Conservation (phyloP, 176 grass and related monocot species). For the Aegilops umbellulata region DNA sequence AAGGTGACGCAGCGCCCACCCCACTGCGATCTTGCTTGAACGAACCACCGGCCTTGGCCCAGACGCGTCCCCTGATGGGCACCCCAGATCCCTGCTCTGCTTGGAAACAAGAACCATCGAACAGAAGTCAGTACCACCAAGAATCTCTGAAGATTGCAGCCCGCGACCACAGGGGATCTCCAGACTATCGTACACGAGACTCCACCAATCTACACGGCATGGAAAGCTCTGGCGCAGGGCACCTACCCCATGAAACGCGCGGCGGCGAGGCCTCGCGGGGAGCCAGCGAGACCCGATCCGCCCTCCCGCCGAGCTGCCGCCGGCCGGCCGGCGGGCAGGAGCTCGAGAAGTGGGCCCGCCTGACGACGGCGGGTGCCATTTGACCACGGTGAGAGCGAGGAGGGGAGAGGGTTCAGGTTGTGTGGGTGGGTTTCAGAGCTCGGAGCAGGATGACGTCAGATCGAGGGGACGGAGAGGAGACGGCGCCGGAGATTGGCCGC, state of each 20-base stretch:
- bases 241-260: slow-evolving; percentile 40
- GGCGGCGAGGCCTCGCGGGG: not conserved
- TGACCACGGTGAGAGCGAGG: slow-evolving; percentile 2
- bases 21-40: slow-evolving; percentile 34
- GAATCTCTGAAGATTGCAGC: too few species aligned
- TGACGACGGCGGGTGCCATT: slow-evolving; percentile 36
- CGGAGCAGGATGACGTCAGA: not conserved
- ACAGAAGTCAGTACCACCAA: too few species aligned
- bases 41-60: slow-evolving; percentile 36
- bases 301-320: not conserved
- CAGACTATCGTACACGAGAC: too few species aligned
- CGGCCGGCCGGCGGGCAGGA: not conserved
- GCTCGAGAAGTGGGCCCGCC: not conserved
- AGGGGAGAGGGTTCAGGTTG: not conserved
- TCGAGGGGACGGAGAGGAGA: not conserved
- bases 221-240: not conserved
- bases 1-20: not conserved
- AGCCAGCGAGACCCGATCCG: slow-evolving; percentile 17
- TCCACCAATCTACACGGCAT: not conserved
- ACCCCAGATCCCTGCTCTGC: slow-evolving; percentile 31
- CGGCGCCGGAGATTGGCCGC: not conserved
- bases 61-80: slow-evolving; percentile 9
- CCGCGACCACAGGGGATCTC: too few species aligned
- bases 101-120: slow-evolving; percentile 16
- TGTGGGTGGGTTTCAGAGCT: not conserved